phyloP scores from a whole-genome alignment of 768 basidiomycete genomes.

The Wakefieldia striispora region DNA sequence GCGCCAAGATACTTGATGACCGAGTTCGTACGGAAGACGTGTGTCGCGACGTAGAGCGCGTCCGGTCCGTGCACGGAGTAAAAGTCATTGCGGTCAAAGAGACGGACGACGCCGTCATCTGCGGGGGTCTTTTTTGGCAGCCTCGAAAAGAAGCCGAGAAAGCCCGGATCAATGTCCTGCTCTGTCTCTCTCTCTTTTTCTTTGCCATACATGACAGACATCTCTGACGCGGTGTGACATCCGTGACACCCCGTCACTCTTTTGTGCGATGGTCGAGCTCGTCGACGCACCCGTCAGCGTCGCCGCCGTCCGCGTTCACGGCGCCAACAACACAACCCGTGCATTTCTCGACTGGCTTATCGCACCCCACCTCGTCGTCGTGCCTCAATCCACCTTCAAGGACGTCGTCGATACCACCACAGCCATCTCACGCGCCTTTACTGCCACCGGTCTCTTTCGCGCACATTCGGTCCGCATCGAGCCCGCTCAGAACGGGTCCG shows the following conservation, averaged over 20 bases:
- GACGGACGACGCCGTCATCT: conserved; percentile 77
- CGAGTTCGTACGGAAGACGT: conserved; percentile 83
- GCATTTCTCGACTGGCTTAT: conserved; percentile 83
- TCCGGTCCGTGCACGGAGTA: conserved; percentile 90
- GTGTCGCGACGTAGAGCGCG: conserved; percentile 81
- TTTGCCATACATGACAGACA: conserved; percentile 59
- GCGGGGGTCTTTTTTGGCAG: conserved; percentile 64
- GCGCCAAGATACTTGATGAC: conserved; percentile 89
- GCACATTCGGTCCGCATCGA: conserved; percentile 64
- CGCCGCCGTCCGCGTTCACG: conserved; percentile 77
- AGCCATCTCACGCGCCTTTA: conserved; percentile 60
- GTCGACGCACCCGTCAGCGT: conserved; percentile 64
- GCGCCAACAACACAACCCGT: conserved; percentile 67
- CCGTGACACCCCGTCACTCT: conserved; percentile 14
- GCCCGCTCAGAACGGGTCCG: conserved; percentile 48
- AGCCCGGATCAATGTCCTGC: conserved; percentile 60
- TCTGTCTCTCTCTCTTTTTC: conserved; percentile 55
- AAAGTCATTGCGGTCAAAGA: conserved; percentile 83
- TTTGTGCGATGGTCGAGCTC: conserved; percentile 21
- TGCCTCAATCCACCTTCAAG: conserved; percentile 43
- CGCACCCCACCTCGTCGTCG: conserved; percentile 52
- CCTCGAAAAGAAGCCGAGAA: conserved; percentile 65
- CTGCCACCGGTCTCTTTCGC: conserved; percentile 76
- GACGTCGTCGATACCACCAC: conserved; percentile 70
- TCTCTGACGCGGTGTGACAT: conserved; percentile 20